These are phyloP conservation scores for Rhododendron simsii DNA, from an alignment of 148 eudicot genomes.

Conservation along the genomic window DNA sequence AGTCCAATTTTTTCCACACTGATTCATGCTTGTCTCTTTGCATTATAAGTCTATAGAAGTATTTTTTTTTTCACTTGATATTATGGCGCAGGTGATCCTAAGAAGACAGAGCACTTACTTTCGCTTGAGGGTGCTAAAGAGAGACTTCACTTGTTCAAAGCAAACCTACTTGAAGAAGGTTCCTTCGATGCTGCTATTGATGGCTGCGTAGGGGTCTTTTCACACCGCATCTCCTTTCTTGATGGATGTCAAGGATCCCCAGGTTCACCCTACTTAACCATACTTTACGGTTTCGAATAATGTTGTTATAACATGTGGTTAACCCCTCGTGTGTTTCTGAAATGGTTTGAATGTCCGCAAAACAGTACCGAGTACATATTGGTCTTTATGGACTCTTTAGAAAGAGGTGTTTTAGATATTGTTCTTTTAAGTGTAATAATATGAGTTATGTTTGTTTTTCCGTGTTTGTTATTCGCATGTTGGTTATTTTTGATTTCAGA, in stretches of 20 bases:
- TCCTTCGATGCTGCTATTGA: constrained; percentile 2
- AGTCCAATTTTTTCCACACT: no score
- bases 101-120: constrained; percentile 17
- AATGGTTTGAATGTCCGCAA: not conserved
- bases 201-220: not conserved
- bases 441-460: not conserved
- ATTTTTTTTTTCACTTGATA: not conserved
- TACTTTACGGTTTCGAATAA: not conserved
- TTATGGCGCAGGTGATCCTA: not conserved
- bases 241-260: not conserved
- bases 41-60: no score
- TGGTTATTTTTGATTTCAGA: constrained; percentile 18
- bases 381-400: not conserved
- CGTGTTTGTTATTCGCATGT: not conserved
- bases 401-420: not conserved
- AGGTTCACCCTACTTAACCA: not conserved
- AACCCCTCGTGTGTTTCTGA: not conserved
- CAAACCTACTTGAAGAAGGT: constrained; percentile 17
- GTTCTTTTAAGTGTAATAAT: not conserved
- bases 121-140: constrained; percentile 22
- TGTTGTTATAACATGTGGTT: not conserved
- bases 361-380: not conserved
- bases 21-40: no score
- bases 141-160: constrained; percentile 22
- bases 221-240: constrained; percentile 1